These are phyloP conservation scores for Pseudocercospora fijiensis DNA, from an alignment of 2,329 filamentous ascomycete species.

Conservation along the genomic window DNA sequence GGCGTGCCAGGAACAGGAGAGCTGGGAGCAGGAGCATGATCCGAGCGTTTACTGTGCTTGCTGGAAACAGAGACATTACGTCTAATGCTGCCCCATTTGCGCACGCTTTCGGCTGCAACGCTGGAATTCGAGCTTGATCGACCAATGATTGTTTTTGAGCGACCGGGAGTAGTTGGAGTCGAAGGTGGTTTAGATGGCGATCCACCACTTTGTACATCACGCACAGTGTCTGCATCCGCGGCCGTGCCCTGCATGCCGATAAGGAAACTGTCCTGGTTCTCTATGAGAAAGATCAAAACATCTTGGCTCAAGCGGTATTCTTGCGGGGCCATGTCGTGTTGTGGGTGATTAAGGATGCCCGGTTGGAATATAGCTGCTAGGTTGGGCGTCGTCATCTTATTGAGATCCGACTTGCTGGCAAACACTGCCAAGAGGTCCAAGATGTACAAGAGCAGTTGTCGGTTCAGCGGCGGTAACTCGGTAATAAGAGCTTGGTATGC, in stretches of 20 bases:
- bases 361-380: slow-evolving; percentile 96
- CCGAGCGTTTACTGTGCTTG: slow-evolving; percentile 75
- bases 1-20: slow-evolving; percentile 50
- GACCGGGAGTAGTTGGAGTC: slow-evolving; percentile 43
- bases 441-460: slow-evolving; percentile 91
- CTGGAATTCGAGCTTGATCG: slow-evolving; percentile 86
- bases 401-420: slow-evolving; percentile 92
- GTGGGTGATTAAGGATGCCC: slow-evolving; percentile 88
- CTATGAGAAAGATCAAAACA: slow-evolving; percentile 94
- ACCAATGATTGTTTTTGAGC: slow-evolving; percentile 59
- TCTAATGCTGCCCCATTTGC: slow-evolving; percentile 74
- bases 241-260: slow-evolving; percentile 98
- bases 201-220: slow-evolving; percentile 67
- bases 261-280: slow-evolving; percentile 97
- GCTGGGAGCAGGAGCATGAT: slow-evolving; percentile 67
- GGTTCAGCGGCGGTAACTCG: slow-evolving; percentile 86
- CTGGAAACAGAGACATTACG: slow-evolving; percentile 92
- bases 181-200: slow-evolving; percentile 52
- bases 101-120: slow-evolving; percentile 80
- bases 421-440: slow-evolving; percentile 95
- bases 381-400: slow-evolving; percentile 95
- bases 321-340: slow-evolving; percentile 90
- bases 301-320: slow-evolving; percentile 96
- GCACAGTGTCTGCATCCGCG: slow-evolving; percentile 77
- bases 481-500: slow-evolving; percentile 90